Conservation (phyloP, 805 yeast genomes). For the Nakazawaea holstii region DNA sequence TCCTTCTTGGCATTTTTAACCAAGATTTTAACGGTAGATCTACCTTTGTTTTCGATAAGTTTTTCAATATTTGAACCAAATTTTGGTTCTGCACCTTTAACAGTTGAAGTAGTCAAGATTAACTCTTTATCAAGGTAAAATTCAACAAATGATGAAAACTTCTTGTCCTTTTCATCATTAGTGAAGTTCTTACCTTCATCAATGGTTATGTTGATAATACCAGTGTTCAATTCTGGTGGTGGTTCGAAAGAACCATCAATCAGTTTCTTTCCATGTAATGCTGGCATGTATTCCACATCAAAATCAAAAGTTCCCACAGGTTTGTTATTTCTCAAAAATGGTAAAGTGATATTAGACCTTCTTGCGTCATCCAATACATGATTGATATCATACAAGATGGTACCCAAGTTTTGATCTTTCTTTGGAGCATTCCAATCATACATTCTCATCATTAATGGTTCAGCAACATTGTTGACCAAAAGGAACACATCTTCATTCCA, state of each 20-base stretch:
- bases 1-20: constrained; percentile 58
- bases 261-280: constrained; percentile 52
- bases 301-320: constrained; percentile 71
- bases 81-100: constrained; percentile 65
- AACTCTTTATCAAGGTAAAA: constrained; percentile 58
- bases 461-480: constrained; percentile 69
- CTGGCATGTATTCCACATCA: constrained; percentile 73
- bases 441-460: constrained; percentile 69
- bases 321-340: constrained; percentile 76
- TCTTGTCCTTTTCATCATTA: constrained; percentile 33
- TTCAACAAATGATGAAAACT: constrained; percentile 65
- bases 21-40: constrained; percentile 60
- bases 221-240: constrained; percentile 91
- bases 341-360: constrained; percentile 42
- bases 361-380: constrained; percentile 48
- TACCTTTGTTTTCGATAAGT: constrained; percentile 66
- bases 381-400: constrained; percentile 68
- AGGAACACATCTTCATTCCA: constrained; percentile 81
- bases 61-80: constrained; percentile 49
- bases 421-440: constrained; percentile 72
- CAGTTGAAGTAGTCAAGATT: constrained; percentile 50
- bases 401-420: constrained; percentile 79
- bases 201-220: constrained; percentile 56
- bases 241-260: constrained; percentile 83
- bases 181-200: constrained; percentile 29